Evolutionary conservation across 164 flowering plant species (phyloP), one percentile per base, ranked within the genome.

Genomic region (Tetrastigma voinierianum): DNA sequence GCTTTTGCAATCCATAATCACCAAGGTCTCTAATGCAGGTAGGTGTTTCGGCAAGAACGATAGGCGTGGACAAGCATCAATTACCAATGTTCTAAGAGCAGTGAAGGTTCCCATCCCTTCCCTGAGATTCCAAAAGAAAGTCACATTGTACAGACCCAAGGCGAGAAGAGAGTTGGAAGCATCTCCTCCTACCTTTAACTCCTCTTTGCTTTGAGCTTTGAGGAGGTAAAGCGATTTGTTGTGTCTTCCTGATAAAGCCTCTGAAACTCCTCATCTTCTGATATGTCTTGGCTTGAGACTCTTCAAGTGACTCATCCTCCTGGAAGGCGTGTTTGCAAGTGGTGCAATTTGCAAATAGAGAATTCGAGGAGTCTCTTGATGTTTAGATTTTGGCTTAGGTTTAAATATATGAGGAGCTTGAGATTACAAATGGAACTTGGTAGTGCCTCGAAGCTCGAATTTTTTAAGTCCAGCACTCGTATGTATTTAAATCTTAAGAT

Each of bases 311-410:
- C 0, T 6, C 61, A 59, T 5, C 20, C 1, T 3, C 0, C 0
- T 20, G 40, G 46, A 10, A 6, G 2, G 40, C n/a, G 10, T 10
- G 47, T 32, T 18, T 32, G 46, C 25, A 60, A 44, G 19, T 45
- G n/a, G 3, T 40, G 48, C 49, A 60, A 49, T 23, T 60, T 60
- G 24, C 63, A 44, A 18, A 60, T 2, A n/a, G n/a, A 51, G 9
- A 18, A 17, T 23, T 1, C n/a, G n/a, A 51, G 63, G 45, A 45
- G 61, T 40, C 1, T 43, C 19, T 32, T 59, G 43, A 59, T 8
- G 5, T 2, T n/a, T 1, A 1, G 0, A 16, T 19, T 44, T 0
- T 0, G 1, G 0, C 0, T 0, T 15, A 58, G 46, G 18, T 10
- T 2, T 4, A 58, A 45, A 12, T 4, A n/a, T n/a, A 25, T 58